Conservation (phyloP, 352 stramenopile species). For the Phytophthora hibernalis region DNA sequence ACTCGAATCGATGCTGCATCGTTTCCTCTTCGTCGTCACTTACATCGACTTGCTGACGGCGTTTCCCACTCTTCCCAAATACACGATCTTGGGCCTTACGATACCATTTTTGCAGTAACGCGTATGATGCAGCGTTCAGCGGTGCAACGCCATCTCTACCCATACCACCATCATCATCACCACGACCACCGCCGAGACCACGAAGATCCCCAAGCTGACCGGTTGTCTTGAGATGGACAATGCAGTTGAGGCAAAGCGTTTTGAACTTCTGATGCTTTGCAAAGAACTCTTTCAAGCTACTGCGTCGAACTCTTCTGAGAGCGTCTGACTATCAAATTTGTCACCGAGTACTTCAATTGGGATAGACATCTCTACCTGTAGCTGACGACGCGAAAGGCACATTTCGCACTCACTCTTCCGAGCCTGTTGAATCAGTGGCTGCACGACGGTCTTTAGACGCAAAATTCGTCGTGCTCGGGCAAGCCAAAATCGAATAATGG, state of each 20-base stretch:
- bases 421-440: constrained; percentile 92
- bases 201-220: constrained; percentile 32
- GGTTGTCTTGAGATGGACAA: constrained; percentile 78
- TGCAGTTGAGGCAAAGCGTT: constrained; percentile 95
- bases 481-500: constrained; percentile 95
- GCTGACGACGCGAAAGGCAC: constrained; percentile 93
- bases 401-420: constrained; percentile 95
- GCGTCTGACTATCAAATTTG: constrained; percentile 90
- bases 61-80: constrained; percentile 76
- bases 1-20: constrained; percentile 71
- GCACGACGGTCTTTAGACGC: constrained; percentile 87
- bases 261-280: constrained; percentile 93
- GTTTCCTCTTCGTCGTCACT: constrained; percentile 90
- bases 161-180: constrained; percentile 27
- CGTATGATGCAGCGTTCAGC: constrained; percentile 86
- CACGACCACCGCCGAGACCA: constrained; percentile 31
- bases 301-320: constrained; percentile 93
- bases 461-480: constrained; percentile 83
- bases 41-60: constrained; percentile 70
- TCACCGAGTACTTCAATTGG: constrained; percentile 93
- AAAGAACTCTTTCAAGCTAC: constrained; percentile 96
- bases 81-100: constrained; percentile 89
- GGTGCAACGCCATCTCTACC: constrained; percentile 49
- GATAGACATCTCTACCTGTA: constrained; percentile 96
- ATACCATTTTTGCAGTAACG: constrained; percentile 94